Percentiles rank a stretch among this genome's conserved stretches.
These are phyloP conservation scores for Boechera divaricarpa DNA, from an alignment of 345 rosid species.

Conservation along the genomic window DNA sequence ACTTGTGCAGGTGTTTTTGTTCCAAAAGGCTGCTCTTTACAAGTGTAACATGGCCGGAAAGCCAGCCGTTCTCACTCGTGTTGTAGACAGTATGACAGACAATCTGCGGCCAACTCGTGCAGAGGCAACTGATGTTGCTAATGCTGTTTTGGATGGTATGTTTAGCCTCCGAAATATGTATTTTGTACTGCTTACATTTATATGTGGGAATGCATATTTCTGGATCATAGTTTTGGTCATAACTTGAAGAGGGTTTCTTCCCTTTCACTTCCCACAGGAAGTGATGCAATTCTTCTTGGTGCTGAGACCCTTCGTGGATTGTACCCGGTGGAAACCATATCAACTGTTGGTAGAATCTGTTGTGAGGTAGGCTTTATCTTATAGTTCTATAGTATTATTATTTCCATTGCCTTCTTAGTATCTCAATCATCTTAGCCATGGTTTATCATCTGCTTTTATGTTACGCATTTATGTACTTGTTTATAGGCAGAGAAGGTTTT, in stretches of 20 bases:
- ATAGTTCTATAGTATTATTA: not conserved
- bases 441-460: constrained; percentile 17
- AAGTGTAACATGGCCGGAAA: constrained; percentile 99
- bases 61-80: constrained; percentile 97
- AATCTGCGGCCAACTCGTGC: constrained; percentile 98
- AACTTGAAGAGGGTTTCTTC: constrained; percentile 8
- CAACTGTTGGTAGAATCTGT: constrained; percentile 91
- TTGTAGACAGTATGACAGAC: constrained; percentile 97
- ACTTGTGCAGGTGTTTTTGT: constrained; percentile 79
- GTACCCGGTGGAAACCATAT: constrained; percentile 89
- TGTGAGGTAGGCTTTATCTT: constrained; percentile 63
- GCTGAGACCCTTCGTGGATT: constrained; percentile 96
- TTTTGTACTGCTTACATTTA: not conserved
- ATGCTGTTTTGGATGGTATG: constrained; percentile 95
- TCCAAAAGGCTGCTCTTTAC: constrained; percentile 92
- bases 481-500: constrained; percentile 94
- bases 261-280: constrained; percentile 56
- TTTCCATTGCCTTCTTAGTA: not conserved
- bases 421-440: constrained; percentile 3
- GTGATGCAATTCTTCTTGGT: constrained; percentile 99
- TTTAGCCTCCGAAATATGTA: constrained; percentile 5
- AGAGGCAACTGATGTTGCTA: constrained; percentile 98
- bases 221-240: constrained; percentile 22
- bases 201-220: not conserved
- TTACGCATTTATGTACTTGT: constrained; percentile 21